phyloP scores from a whole-genome alignment of 306 rosid species.

The Alnus rubra region DNA sequence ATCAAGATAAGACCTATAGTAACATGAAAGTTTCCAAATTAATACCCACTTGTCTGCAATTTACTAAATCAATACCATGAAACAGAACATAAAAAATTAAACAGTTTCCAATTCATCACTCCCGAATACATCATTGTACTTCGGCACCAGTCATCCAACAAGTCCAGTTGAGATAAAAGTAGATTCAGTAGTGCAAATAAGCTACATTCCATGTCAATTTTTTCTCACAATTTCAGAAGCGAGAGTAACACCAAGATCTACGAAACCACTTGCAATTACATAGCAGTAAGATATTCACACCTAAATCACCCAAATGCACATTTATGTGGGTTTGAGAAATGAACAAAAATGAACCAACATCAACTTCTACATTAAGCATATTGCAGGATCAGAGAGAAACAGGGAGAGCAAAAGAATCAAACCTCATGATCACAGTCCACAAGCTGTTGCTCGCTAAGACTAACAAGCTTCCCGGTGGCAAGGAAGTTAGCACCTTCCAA shows the following conservation, averaged over 20 bases:
- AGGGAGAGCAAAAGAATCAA: not conserved
- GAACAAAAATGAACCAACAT: not conserved
- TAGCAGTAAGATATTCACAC: not conserved
- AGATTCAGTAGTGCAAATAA: not conserved
- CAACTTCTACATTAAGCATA: not conserved
- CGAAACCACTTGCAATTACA: not conserved
- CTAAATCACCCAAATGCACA: not conserved
- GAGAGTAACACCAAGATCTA: not conserved
- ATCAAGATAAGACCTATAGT: no score
- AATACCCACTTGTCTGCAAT: no score
- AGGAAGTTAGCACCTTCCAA: constrained; percentile 94
- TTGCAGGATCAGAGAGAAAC: not conserved
- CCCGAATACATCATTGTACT: not conserved
- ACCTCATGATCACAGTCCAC: constrained; percentile 99
- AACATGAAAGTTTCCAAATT: no score
- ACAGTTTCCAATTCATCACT: not conserved
- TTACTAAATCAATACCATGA: not conserved
- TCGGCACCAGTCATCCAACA: not conserved
- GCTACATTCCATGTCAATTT: not conserved
- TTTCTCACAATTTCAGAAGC: not conserved
- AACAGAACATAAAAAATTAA: not conserved
- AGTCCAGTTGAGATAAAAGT: not conserved
- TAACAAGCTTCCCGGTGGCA: constrained; percentile 76
- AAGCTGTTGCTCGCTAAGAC: constrained; percentile 97
- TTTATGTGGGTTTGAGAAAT: not conserved